Conservation (phyloP, 2,329 filamentous ascomycete genomes). For the Colletotrichum brevisporum region DNA sequence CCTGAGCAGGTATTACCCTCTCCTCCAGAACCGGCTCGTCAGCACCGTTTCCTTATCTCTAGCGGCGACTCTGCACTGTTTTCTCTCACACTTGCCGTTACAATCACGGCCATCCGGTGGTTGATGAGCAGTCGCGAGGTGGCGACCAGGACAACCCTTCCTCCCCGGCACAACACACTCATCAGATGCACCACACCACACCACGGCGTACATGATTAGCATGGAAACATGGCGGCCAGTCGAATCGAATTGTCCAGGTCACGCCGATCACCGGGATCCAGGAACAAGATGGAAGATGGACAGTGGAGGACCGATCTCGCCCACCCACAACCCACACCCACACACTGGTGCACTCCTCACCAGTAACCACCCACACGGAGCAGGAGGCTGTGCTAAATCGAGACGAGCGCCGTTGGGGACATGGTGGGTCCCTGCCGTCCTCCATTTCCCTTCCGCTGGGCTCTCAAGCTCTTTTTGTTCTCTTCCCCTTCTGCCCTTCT, state of each 20-base stretch:
- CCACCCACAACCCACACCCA: neutral
- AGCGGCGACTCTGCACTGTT: neutral
- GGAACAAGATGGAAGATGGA: constrained; percentile 17
- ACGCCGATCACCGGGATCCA: constrained; percentile 26
- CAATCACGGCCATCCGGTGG: constrained; percentile 17
- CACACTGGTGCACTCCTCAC: no score
- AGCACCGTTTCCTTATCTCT: neutral
- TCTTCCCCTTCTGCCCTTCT: constrained; percentile 8
- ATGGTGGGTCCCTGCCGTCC: constrained; percentile 7
- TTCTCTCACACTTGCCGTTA: constrained; percentile 29
- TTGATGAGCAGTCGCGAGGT: constrained; percentile 28
- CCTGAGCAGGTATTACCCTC: no score
- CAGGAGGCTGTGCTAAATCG: constrained; percentile 34
- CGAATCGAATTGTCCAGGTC: constrained; percentile 12
- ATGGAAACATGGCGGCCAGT: constrained; percentile 27
- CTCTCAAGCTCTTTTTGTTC: neutral
- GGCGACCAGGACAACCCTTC: neutral
- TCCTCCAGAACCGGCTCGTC: no score
- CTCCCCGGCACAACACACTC: constrained; percentile 1
- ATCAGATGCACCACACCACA: no score
- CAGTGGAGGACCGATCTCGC: constrained; percentile 9
- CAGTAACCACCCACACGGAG: constrained; percentile 24
- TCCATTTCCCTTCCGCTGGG: constrained; percentile 6
- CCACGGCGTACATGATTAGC: no score
- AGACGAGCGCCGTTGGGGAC: constrained; percentile 23